Conservation (phyloP, 176 grass and related monocot species). For the Poa pratensis region DNA sequence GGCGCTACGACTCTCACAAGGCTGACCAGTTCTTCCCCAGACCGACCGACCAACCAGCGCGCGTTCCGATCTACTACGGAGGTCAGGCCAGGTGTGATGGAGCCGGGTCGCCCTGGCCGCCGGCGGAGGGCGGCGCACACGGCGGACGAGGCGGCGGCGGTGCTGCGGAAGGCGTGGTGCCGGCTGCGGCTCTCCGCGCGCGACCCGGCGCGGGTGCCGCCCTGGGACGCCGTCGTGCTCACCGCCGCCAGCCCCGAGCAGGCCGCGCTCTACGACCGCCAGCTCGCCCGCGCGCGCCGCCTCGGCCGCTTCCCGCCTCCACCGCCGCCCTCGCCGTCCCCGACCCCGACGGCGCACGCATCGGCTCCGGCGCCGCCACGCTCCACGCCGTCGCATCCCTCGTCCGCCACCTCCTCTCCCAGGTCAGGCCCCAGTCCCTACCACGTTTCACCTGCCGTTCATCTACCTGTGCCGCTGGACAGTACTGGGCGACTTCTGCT, state of each 20-base stretch:
- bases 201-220: conserved; percentile 70
- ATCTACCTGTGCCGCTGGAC: too few relatives aligned
- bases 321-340: conserved; percentile 76
- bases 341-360: conserved; percentile 82
- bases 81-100: background rate
- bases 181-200: conserved; percentile 73
- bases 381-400: conserved; percentile 78
- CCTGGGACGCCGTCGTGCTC: conserved; percentile 88
- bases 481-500: background rate
- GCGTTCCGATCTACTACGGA: conserved; percentile 17
- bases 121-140: conserved; percentile 27
- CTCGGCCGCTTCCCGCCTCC: conserved; percentile 69
- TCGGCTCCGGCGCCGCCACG: conserved; percentile 94
- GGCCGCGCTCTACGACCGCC: conserved; percentile 75
- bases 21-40: background rate
- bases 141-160: conserved; percentile 61
- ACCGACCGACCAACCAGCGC: background rate
- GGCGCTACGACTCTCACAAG: background rate
- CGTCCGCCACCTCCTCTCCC: conserved; percentile 54
- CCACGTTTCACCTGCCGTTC: background rate
- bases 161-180: conserved; percentile 86
- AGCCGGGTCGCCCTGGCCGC: background rate
- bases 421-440: conserved; percentile 44
- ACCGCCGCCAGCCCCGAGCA: conserved; percentile 89
- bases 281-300: conserved; percentile 63